Percentiles rank a stretch among this genome's conserved stretches.
Evolutionary conservation across 192 early-diverging fungal genomes (phyloP).

Genomic region (Coemansia pectinata): DNA sequence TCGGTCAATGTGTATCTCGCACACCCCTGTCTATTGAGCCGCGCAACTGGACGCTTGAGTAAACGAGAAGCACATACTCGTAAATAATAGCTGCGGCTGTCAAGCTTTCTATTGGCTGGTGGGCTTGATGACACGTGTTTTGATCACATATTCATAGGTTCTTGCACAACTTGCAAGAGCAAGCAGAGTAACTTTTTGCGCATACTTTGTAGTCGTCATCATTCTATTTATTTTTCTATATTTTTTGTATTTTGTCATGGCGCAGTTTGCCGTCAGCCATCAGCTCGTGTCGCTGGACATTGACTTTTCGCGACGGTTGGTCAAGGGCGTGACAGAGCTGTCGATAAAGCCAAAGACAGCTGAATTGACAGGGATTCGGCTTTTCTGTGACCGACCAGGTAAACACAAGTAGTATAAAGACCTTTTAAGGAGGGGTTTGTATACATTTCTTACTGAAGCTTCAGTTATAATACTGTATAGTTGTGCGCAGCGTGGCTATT

Average conservation of each 20-base stretch:
- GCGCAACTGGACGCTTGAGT: too few species aligned
- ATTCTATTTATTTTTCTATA: neutral
- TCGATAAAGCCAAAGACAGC: constrained; percentile 36
- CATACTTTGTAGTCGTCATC: neutral
- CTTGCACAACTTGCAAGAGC: neutral
- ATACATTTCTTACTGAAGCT: neutral
- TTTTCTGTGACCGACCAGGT: constrained; percentile 54
- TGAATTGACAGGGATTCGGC: constrained; percentile 11
- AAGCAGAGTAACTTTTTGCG: neutral
- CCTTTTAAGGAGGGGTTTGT: neutral
- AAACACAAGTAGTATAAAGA: constrained; percentile 7
- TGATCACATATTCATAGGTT: neutral
- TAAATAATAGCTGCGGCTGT: too few species aligned
- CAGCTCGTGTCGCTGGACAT: constrained; percentile 55
- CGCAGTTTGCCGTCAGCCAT: constrained; percentile 38
- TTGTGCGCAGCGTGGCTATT: constrained; percentile 33
- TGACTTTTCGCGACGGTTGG: constrained; percentile 27
- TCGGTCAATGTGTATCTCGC: too few species aligned
- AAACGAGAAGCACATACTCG: too few species aligned
- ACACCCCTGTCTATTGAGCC: too few species aligned
- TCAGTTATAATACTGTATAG: neutral
- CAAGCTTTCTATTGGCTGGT: too few species aligned
- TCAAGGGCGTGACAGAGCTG: constrained; percentile 53
- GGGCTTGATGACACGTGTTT: neutral
- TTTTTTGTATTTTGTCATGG: constrained; percentile 8